Percentiles rank a stretch among this genome's conserved stretches.
These are phyloP conservation scores for Flaveria robusta DNA, from an alignment of 129 eudicot species.

Conservation along the genomic window DNA sequence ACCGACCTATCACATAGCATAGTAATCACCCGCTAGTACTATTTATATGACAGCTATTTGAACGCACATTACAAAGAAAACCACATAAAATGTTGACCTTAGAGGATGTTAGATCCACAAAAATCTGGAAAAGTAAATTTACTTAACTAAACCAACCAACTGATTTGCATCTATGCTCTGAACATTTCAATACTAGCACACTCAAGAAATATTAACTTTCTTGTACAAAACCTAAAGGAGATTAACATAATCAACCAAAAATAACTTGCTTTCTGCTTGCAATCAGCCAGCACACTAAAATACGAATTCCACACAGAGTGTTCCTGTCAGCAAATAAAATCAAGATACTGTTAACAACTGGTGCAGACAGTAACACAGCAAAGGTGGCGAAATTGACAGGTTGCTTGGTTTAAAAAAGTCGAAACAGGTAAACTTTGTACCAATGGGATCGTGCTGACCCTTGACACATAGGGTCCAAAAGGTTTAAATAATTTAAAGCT, in stretches of 20 bases:
- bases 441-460: neutral
- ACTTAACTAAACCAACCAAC: neutral
- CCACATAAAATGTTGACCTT: neutral
- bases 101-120: too few relatives aligned
- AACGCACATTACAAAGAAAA: neutral
- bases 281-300: neutral
- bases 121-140: neutral
- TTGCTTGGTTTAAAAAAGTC: neutral
- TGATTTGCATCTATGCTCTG: slow-evolving; percentile 18
- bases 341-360: neutral
- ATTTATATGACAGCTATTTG: too few relatives aligned
- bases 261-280: neutral
- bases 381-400: neutral
- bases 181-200: slow-evolving; percentile 12
- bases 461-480: neutral
- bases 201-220: neutral
- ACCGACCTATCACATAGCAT: too few relatives aligned
- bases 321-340: slow-evolving; percentile 2
- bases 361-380: neutral
- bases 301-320: neutral
- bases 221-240: neutral
- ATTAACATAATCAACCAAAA: neutral
- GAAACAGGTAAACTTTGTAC: neutral
- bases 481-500: neutral
- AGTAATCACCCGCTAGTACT: too few relatives aligned